These are phyloP conservation scores for Fusarium paranaense DNA, from an alignment of 2,329 filamentous ascomycete genomes.

Conservation along the genomic window DNA sequence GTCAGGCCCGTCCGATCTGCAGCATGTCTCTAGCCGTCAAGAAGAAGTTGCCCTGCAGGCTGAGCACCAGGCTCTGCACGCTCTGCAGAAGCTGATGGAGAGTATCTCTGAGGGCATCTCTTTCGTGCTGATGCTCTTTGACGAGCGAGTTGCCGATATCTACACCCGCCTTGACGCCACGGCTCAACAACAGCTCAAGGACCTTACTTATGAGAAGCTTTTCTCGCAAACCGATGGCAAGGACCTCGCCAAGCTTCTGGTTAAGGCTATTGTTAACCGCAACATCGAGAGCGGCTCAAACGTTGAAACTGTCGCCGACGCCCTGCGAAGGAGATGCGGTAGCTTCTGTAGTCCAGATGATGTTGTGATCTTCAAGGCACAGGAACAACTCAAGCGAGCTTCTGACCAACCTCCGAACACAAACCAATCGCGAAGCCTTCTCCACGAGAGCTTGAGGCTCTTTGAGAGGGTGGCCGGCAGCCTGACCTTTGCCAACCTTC, in stretches of 20 bases:
- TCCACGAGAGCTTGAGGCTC: conserved; percentile 89
- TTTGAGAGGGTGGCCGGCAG: conserved; percentile 91
- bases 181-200: conserved; percentile 75
- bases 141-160: conserved; percentile 92
- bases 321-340: conserved; percentile 89
- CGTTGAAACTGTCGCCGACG: conserved; percentile 96
- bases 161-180: conserved; percentile 79
- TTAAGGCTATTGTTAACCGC: conserved; percentile 97
- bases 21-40: conserved; percentile 81
- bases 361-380: conserved; percentile 97
- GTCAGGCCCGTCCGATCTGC: conserved; percentile 88
- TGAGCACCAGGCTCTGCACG: conserved; percentile 92
- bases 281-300: conserved; percentile 98
- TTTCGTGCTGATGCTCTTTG: conserved; percentile 93
- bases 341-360: conserved; percentile 98
- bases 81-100: conserved; percentile 84
- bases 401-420: conserved; percentile 81
- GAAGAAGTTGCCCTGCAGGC: conserved; percentile 94
- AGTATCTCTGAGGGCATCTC: conserved; percentile 97
- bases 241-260: conserved; percentile 91
- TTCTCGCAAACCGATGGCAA: conserved; percentile 85
- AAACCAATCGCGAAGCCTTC: conserved; percentile 79
- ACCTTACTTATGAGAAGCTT: conserved; percentile 87
- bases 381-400: conserved; percentile 92
- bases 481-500: conserved; percentile 83